Evolutionary conservation across 352 stramenopile species (phyloP), one percentile per base, ranked within the genome.

Genomic region (Phytophthora tentaculata): DNA sequence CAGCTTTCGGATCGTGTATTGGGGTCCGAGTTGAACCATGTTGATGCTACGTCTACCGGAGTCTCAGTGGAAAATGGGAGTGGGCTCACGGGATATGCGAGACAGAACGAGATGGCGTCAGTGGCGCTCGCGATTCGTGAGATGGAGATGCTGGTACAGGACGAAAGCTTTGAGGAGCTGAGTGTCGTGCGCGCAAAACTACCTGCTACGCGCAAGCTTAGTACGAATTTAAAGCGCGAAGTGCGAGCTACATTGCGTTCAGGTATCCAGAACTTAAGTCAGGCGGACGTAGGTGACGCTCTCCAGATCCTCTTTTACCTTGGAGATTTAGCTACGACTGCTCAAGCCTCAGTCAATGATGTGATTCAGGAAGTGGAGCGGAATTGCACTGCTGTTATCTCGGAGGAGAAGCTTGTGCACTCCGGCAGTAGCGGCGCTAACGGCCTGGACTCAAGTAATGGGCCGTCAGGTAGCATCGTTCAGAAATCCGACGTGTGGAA

Each of bases 251-350:
- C 77, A 19, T 71, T 94, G 55, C 77, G 76, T 16, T 56, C 67
- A 10, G 80, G 77, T 8, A 83, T 94, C 41, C 71, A 89, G 52
- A 76, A 50, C 19, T 49, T 92, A 22, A 94, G 81, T 23, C 86
- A 94, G 49, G 79, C 73, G 2, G 79, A 94, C 44, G 80, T 96
- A 1, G 86, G 79, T 3, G 85, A 92, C 47, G 81, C 86, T 24
- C 73, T 96, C 43, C 84, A 96, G 65, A 85, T 94, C 19, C 73
- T 96, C 9, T 94, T 88, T 28, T 93, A 92, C 48, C 69, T 95
- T 2, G 87, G 85, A 37, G 76, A 79, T 10, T 61, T 92, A 29
- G 74, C 73, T 5, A 72, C 89, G 19, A 89, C 75, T 26, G 87
- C 90, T 22, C 85, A 96, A 70, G 77, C 78, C 10, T 82, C 74